phyloP scores from a whole-genome alignment of 2,329 filamentous ascomycete genomes.

The Colletotrichum sp. region DNA sequence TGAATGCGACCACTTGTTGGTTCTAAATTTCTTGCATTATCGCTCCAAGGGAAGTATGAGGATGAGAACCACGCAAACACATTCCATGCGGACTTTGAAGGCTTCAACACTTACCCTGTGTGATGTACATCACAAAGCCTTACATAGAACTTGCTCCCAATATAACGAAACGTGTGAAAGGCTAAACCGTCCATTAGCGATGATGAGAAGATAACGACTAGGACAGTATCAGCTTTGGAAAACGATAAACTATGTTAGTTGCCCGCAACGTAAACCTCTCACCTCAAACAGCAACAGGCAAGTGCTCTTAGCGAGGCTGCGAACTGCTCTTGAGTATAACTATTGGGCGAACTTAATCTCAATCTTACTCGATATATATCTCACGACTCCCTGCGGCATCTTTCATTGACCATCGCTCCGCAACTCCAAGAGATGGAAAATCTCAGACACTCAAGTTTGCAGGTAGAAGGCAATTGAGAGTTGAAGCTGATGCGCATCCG shows the following conservation, averaged over 20 bases:
- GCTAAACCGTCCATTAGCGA: not conserved
- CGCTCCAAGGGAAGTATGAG: accelerated
- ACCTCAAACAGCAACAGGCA: not conserved
- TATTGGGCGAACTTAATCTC: not conserved
- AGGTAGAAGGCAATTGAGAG: not conserved
- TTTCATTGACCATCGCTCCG: not conserved
- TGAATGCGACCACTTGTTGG: not conserved
- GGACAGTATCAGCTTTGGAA: not conserved
- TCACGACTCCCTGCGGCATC: not conserved
- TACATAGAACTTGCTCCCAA: not conserved
- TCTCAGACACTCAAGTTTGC: not conserved
- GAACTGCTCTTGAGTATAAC: not conserved
- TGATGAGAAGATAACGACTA: not conserved
- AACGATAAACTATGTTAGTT: not conserved
- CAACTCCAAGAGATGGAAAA: not conserved
- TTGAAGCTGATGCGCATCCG: not conserved
- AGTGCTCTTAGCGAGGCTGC: not conserved
- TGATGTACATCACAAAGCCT: accelerated
- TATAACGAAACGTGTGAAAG: not conserved
- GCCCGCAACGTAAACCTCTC: not conserved
- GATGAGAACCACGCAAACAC: not conserved
- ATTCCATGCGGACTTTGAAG: not conserved
- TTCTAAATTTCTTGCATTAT: accelerated
- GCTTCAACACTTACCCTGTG: not conserved
- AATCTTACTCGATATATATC: not conserved